Evolutionary conservation across 345 rosid species (phyloP), one percentile per base, ranked within the genome.

Genomic region (Turritis glabra): DNA sequence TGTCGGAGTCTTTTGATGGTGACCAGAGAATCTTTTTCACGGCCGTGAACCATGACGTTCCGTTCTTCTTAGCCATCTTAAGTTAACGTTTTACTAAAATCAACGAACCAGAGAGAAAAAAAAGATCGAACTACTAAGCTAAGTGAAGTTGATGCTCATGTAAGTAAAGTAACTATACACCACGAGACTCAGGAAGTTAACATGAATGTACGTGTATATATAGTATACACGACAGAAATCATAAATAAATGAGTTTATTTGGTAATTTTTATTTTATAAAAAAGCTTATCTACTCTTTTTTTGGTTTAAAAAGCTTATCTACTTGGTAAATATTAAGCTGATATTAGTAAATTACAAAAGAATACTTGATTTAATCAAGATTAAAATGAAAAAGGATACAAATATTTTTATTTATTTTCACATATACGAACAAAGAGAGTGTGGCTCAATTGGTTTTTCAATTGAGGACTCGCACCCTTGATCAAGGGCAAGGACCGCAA

Each of bases 1-100:
- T 86, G 66, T 76, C 80, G 58, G 67, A 81, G 17, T 88, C 94
- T 59, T 89, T 93, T 35, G 84, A 70, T 8, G 96, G 92, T 79
- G 97, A 93, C 82, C 90, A 82, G 74, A 94, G 88, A 56, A 89
- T 91, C 71, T 88, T 91, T 83, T 87, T 91, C 70, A 94, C 96
- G 50, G 79, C 77, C 21, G 86, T 81, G 75, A 94, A 75, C 98
- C 97, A 94, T 0, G 96, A 93, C 7, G 80, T 75, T 22, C 86
- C 86, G 44, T 79, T 80, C 67, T 81, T 88, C 87, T 89, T 93
- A 61, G 90, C 90, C 98, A 90, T 90, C 52, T 69, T 52, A 6
- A 35, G 17, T 44, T 69, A 44, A 71, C 6, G 74, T 57, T 71
- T 61, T 8, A n/a, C 7, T 8, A 19, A 6, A 53, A 38, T 18